phyloP scores from a whole-genome alignment of 2,329 filamentous ascomycete species.

The Fusarium stilboides region DNA sequence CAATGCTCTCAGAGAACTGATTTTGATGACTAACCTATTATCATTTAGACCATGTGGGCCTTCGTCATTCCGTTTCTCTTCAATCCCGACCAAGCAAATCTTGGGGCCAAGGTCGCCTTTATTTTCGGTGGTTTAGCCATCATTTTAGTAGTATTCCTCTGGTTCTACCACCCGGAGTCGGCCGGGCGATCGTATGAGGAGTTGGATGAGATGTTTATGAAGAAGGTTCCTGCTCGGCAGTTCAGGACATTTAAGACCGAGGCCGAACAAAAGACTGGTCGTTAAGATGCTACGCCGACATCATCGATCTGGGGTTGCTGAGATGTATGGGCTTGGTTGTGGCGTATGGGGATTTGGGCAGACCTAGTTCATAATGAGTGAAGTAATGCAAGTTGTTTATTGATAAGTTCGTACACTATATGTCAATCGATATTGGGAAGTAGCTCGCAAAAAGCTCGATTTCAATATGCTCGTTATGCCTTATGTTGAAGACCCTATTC shows the following conservation, averaged over 20 bases:
- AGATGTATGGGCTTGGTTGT: too few relatives aligned
- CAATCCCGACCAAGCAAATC: constrained; percentile 43
- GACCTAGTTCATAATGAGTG: too few relatives aligned
- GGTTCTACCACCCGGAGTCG: constrained; percentile 57
- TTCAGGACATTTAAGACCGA: constrained; percentile 47
- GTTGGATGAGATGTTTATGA: constrained; percentile 49
- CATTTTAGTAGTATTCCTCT: constrained; percentile 53
- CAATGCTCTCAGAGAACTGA: fast-evolving
- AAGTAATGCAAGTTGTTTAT: too few relatives aligned
- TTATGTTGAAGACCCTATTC: too few relatives aligned
- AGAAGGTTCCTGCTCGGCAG: constrained; percentile 45
- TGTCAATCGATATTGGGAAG: too few relatives aligned
- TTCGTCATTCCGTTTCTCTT: constrained; percentile 44
- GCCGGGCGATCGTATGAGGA: constrained; percentile 47
- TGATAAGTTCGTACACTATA: too few relatives aligned
- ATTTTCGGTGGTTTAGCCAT: constrained; percentile 55
- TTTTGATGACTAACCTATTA: not conserved
- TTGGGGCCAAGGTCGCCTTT: constrained; percentile 41
- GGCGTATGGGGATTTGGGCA: too few relatives aligned
- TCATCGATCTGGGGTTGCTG: too few relatives aligned
- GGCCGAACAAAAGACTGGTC: constrained; percentile 26
- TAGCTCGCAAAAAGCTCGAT: too few relatives aligned
- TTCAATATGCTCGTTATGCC: too few relatives aligned
- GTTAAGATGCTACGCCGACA: not conserved
- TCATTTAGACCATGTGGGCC: constrained; percentile 34